These are phyloP conservation scores for Posidonia oceanica DNA, from an alignment of 116 monocot genomes.

Conservation along the genomic window DNA sequence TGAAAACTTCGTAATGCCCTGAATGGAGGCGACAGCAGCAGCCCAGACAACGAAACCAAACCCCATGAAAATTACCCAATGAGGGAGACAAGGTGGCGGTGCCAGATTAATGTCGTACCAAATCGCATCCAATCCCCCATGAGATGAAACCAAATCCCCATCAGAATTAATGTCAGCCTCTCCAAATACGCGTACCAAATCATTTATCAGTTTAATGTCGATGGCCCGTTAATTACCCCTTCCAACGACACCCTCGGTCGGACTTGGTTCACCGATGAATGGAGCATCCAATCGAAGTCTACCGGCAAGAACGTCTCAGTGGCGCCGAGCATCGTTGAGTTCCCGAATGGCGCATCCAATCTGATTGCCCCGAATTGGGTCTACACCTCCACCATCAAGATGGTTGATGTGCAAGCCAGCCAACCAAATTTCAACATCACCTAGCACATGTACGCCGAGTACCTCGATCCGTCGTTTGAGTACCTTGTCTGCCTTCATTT, in stretches of 20 bases:
- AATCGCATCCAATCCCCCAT: too few relatives aligned
- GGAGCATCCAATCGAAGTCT: conserved; percentile 16
- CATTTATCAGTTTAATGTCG: conserved; percentile 51
- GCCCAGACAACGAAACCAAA: too few relatives aligned
- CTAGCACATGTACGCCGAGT: conserved; percentile 53
- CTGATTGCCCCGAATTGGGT: conserved; percentile 56
- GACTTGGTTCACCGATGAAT: conserved; percentile 34
- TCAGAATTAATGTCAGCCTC: conserved; percentile 9
- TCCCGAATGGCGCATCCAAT: conserved; percentile 31
- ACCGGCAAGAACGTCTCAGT: conserved; percentile 22
- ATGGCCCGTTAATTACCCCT: conserved; percentile 42
- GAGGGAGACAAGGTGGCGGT: too few relatives aligned
- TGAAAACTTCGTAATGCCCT: too few relatives aligned
- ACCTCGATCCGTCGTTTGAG: conserved; percentile 47
- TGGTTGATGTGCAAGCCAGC: conserved; percentile 32
- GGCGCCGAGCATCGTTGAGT: conserved; percentile 19
- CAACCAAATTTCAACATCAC: conserved; percentile 1
- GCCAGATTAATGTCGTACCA: too few relatives aligned
- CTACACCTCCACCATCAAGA: conserved; percentile 52
- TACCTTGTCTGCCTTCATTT: conserved; percentile 84
- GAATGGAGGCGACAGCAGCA: too few relatives aligned
- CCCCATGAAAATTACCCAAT: too few relatives aligned
- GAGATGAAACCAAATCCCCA: too few relatives aligned
- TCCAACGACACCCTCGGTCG: conserved; percentile 56
- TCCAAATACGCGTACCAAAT: conserved; percentile 36